Evolutionary conservation across 345 rosid genomes (phyloP), one percentile per base, ranked within the genome.

Genomic region (Populus pruinosa): DNA sequence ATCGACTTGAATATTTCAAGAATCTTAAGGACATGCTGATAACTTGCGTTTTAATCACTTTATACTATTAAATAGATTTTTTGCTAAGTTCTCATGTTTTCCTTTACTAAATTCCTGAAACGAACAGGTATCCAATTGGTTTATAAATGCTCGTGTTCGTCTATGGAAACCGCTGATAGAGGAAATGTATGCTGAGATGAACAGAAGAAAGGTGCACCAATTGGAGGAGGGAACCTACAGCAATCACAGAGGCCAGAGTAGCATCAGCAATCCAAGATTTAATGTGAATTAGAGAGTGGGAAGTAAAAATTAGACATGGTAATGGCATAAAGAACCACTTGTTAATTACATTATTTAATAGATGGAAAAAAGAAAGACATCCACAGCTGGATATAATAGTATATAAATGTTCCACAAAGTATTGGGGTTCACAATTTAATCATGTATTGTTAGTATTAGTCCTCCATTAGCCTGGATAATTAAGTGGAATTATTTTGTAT

Each of bases 81-180:
- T 13, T 27, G 23, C n/a, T 39, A 6, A 7, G 9, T 4, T 38
- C 8, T 47, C 53, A 8, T 16, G 2, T 5, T n/a, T 16, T 53
- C 36, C 53, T n/a, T 61, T 62, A 55, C 63, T 11, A 35, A 17
- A n/a, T 35, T 29, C 14, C 29, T 56, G 1, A 20, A 47, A 39
- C 59, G n/a, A 65, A 9, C 81, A 91, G 99, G 99, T 95, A 74
- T 93, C 99, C 9, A 95, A 93, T 79, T 95, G 99, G 99, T 95
- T 95, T 79, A 95, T 95, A 79, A 95, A 95, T 69, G 99, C 99
- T 4, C 90, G 99, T 0, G 99, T 95, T 72, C 94, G 99, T 2
- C 88, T 95, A 44, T 95, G 99, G 99, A 95, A 95, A 80, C 99
- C 99, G 14, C 88, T 93, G 99, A 95, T 95, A 14, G 99, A 93